phyloP scores from a whole-genome alignment of 805 yeast genomes.

The Schizosaccharomyces octosporus region DNA sequence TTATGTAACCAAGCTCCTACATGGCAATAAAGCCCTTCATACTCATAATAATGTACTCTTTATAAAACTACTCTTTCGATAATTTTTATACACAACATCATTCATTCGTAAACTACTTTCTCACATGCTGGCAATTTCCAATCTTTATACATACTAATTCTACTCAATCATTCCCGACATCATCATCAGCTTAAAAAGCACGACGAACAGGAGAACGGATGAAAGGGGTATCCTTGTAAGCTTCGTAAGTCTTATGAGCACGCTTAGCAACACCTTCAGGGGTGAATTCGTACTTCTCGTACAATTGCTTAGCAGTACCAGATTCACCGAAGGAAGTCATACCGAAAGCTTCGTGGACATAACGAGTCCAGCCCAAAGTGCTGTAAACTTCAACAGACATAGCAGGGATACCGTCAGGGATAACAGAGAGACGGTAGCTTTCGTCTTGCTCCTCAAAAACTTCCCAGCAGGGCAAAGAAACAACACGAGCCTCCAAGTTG shows the following conservation, averaged over 20 bases:
- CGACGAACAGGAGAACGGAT: slow-evolving; percentile 52
- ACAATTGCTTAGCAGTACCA: slow-evolving; percentile 65
- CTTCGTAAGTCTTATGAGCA: slow-evolving; percentile 53
- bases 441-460: slow-evolving; percentile 66
- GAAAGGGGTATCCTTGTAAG: slow-evolving; percentile 47
- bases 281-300: slow-evolving; percentile 70
- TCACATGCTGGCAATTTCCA: not conserved
- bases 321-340: slow-evolving; percentile 91
- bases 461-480: slow-evolving; percentile 77
- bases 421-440: slow-evolving; percentile 60
- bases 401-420: slow-evolving; percentile 88
- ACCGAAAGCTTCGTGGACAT: slow-evolving; percentile 91
- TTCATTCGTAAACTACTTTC: not conserved
- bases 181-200: slow-evolving; percentile 25
- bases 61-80: not conserved
- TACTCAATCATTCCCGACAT: not conserved
- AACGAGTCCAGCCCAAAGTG: slow-evolving; percentile 78
- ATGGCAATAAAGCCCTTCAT: not conserved
- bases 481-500: slow-evolving; percentile 59
- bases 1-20: too few species aligned
- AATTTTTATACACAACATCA: not conserved
- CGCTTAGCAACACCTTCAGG: slow-evolving; percentile 78
- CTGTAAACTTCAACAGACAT: slow-evolving; percentile 83
- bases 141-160: not conserved
- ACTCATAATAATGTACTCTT: not conserved